These are phyloP conservation scores for Rhodotorula sphaerocarpa DNA, from an alignment of 768 basidiomycete species.

Conservation along the genomic window DNA sequence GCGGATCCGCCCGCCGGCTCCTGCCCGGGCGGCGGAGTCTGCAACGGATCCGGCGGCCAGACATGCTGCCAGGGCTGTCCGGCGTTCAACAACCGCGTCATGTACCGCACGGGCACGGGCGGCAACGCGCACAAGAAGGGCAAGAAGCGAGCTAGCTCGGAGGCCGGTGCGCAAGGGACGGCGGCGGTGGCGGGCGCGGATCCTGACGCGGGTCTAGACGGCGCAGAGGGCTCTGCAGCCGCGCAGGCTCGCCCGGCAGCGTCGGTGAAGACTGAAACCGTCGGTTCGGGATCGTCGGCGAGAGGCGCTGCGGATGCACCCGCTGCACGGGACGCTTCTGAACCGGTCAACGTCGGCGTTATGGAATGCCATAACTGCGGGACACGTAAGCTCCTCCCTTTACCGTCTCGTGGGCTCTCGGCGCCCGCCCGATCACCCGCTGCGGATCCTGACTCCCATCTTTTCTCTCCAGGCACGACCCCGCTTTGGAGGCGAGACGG, in stretches of 20 bases:
- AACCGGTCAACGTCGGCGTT: conserved; percentile 13
- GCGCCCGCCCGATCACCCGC: no score
- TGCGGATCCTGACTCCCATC: not conserved
- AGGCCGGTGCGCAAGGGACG: not conserved
- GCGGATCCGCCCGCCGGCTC: conserved; percentile 49
- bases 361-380: conserved; percentile 41
- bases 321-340: no score
- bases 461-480: conserved; percentile 41
- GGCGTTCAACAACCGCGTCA: conserved; percentile 76
- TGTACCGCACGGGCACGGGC: conserved; percentile 30
- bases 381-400: conserved; percentile 27
- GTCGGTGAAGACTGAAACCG: no score
- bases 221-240: no score
- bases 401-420: no score
- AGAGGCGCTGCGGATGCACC: no score
- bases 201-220: no score
- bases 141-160: conserved; percentile 8
- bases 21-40: conserved; percentile 97
- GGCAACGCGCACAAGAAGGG: conserved; percentile 20
- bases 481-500: conserved; percentile 49
- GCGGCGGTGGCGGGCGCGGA: not conserved
- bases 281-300: no score
- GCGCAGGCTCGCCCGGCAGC: no score
- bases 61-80: conserved; percentile 91
- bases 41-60: conserved; percentile 93